Conservation (phyloP, 371 early-diverging fungal genomes). For the Mortierella sp. region DNA sequence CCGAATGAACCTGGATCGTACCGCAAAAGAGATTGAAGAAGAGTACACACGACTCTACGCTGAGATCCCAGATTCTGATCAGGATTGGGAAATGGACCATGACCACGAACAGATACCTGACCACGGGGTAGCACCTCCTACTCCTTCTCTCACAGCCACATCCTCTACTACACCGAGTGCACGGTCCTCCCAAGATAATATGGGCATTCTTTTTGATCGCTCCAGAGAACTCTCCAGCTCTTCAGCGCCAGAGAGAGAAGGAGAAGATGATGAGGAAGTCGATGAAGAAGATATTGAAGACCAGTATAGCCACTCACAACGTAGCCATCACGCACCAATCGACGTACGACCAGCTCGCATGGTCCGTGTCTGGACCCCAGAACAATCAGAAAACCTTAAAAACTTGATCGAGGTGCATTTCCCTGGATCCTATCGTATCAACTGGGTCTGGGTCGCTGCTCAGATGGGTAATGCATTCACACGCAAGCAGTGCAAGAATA, state of each 20-base stretch:
- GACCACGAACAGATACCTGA: conserved; percentile 1
- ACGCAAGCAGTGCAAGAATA: conserved; percentile 53
- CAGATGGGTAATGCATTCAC: conserved; percentile 53
- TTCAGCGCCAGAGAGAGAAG: background rate
- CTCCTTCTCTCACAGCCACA: conserved; percentile 33
- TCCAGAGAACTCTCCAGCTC: conserved; percentile 3
- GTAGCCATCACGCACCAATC: background rate
- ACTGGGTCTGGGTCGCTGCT: conserved; percentile 56
- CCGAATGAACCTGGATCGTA: conserved; percentile 43
- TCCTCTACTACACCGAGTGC: conserved; percentile 28
- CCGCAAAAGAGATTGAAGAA: conserved; percentile 28
- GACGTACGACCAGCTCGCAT: conserved; percentile 25
- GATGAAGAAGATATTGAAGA: conserved; percentile 23
- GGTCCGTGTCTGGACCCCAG: conserved; percentile 49
- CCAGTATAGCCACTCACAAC: conserved; percentile 8
- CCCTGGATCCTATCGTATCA: conserved; percentile 48
- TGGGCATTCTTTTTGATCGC: conserved; percentile 19
- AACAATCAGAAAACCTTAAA: conserved; percentile 48
- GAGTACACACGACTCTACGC: conserved; percentile 50
- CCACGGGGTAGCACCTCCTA: conserved; percentile 3
- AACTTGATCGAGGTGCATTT: conserved; percentile 46
- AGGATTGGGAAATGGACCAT: conserved; percentile 16
- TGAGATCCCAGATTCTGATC: conserved; percentile 39
- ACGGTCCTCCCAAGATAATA: conserved; percentile 37
- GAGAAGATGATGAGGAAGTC: conserved; percentile 8